Conservation (phyloP, 768 basidiomycete genomes). For the Amanita jacksonii region DNA sequence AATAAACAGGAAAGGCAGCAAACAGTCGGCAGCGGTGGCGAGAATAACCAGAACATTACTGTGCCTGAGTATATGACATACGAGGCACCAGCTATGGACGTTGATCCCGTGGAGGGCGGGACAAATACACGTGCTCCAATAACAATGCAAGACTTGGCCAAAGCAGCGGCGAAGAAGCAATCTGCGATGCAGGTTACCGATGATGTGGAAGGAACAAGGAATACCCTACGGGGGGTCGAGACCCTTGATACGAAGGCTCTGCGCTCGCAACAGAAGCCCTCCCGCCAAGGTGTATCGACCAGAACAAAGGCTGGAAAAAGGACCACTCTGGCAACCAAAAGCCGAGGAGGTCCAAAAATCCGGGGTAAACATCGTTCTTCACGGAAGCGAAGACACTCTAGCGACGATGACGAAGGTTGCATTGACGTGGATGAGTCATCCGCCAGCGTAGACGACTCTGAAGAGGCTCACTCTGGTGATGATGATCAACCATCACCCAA, state of each 20-base stretch:
- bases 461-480: constrained; percentile 13
- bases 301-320: not conserved
- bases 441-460: constrained; percentile 13
- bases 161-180: constrained; percentile 21
- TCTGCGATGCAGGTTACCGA: not conserved
- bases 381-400: constrained; percentile 13
- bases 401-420: constrained; percentile 11
- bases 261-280: constrained; percentile 1
- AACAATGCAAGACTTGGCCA: constrained; percentile 60
- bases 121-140: constrained; percentile 29
- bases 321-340: not conserved
- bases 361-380: not conserved
- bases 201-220: not conserved
- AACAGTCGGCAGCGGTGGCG: constrained; percentile 9
- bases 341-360: not conserved
- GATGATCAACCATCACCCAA: constrained; percentile 17
- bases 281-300: not conserved
- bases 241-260: constrained; percentile 2
- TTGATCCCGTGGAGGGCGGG: constrained; percentile 17
- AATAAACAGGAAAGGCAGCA: constrained; percentile 2
- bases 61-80: constrained; percentile 22
- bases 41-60: constrained; percentile 13
- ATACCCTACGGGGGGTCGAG: not conserved
- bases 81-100: constrained; percentile 30
- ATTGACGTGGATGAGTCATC: constrained; percentile 12